Evolutionary conservation across 495 filamentous ascomycete genomes (phyloP).

Genomic region (Aspergillus bertholletiae): DNA sequence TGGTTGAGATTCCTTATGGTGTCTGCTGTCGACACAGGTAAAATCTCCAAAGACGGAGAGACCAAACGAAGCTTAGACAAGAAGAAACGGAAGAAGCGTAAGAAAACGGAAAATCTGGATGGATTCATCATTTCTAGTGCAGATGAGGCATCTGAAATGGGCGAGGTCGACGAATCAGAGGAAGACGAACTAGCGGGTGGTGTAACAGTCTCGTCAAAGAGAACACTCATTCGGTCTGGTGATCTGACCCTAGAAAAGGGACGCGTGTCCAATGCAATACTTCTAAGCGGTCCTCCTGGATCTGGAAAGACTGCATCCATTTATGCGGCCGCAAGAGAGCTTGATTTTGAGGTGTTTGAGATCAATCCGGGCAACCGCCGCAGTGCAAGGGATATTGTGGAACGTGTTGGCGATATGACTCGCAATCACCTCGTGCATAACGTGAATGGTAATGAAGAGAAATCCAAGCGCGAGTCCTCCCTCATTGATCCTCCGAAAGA

Average conservation of each 20-base stretch:
- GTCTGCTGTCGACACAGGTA: slow-evolving; percentile 64
- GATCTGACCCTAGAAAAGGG: slow-evolving; percentile 46
- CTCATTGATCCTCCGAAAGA: slow-evolving; percentile 10
- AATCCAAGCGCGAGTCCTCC: slow-evolving; percentile 13
- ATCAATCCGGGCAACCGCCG: slow-evolving; percentile 80
- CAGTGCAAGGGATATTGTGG: slow-evolving; percentile 85
- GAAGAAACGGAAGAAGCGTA: slow-evolving; percentile 60
- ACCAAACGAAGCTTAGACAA: slow-evolving; percentile 40
- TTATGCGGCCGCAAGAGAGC: slow-evolving; percentile 92
- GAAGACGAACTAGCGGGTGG: slow-evolving; percentile 42
- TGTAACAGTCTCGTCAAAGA: slow-evolving; percentile 41
- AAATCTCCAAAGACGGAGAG: slow-evolving; percentile 34
- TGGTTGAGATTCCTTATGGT: slow-evolving; percentile 82
- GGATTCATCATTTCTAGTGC: slow-evolving; percentile 84
- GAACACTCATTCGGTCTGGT: slow-evolving; percentile 62
- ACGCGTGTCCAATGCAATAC: slow-evolving; percentile 54
- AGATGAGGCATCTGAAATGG: slow-evolving; percentile 74
- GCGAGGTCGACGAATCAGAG: slow-evolving; percentile 65
- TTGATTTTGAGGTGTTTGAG: slow-evolving; percentile 93
- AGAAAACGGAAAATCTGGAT: slow-evolving; percentile 66
- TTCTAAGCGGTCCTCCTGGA: slow-evolving; percentile 86
- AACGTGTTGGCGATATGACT: slow-evolving; percentile 94
- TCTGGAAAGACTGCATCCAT: slow-evolving; percentile 93
- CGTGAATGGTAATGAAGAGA: slow-evolving; percentile 25
- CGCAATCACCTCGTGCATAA: slow-evolving; percentile 84